Base-by-base conservation (phyloP, 768 basidiomycete species). In the Suillus luteus region DNA sequence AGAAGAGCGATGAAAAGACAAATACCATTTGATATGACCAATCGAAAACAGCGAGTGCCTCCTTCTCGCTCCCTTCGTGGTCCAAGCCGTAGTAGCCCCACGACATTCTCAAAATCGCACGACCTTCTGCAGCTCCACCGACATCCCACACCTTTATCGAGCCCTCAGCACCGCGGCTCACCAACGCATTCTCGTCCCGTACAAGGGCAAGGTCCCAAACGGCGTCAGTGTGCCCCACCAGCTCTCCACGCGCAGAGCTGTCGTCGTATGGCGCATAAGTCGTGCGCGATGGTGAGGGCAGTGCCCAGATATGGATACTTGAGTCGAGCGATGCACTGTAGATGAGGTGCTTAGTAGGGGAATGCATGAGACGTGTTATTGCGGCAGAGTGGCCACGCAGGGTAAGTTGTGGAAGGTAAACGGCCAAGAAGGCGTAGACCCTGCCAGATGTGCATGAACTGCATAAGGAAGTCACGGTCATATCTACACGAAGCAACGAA, bases 371-470 rank as follows among this genome's bases (percentile, higher is more conserved):
- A 38, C 91, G 85, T 1, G 96, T 98, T 69, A 99, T 90, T 41
- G 93, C 87, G 12, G 91, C 90, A 15, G 94, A 92, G 76, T 99
- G 97, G 5, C 95, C 95, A 15, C 97, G 92, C 62, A 93, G 87
- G 1, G 97, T 99, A 46, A 96, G 82, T 71, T 95, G 89, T n/a
- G n/a, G n/a, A n/a, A n/a, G n/a, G n/a, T n/a, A n/a, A n/a, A n/a
- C n/a, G n/a, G n/a, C n/a, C n/a, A n/a, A n/a, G n/a, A n/a, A n/a
- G n/a, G n/a, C n/a, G n/a, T n/a, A n/a, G n/a, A n/a, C n/a, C n/a
- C n/a, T n/a, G n/a, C n/a, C 96, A 99, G 65, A 96, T 78, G 31
- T 80, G 78, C 92, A 97, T 95, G 80, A 99, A 99, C 74, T 99
- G 96, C 64, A 99, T 78, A 37, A 99, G 84, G 87, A 99, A 99